A percentile compares a stretch with the other conserved stretches of the same genome.
phyloP scores from a whole-genome alignment of 129 eudicot genomes.

The Rutidosis leptorrhynchoides region DNA sequence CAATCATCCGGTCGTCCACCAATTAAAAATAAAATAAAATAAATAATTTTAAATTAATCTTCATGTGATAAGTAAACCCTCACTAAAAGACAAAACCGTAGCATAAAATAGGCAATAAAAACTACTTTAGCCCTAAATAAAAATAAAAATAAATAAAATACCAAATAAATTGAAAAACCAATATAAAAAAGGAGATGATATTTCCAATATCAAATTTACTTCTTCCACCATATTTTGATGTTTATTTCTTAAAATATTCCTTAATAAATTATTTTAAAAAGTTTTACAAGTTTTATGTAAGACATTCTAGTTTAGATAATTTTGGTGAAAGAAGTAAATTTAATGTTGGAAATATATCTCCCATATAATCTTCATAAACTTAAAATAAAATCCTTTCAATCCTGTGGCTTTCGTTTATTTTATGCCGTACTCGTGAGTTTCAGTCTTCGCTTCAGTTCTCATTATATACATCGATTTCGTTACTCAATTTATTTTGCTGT shows the following conservation, averaged over 20 bases:
- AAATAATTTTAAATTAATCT: too few species aligned
- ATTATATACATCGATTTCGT: background rate
- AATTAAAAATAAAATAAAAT: too few species aligned
- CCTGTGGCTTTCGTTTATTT: constrained; percentile 63
- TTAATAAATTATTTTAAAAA: too few species aligned
- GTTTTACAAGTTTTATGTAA: too few species aligned
- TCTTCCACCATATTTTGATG: too few species aligned
- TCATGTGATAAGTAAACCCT: constrained; percentile 20
- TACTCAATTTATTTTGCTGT: constrained; percentile 18
- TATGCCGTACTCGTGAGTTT: constrained; percentile 46
- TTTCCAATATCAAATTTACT: too few species aligned
- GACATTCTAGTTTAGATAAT: too few species aligned
- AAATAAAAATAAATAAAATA: background rate
- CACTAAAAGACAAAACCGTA: constrained; percentile 20
- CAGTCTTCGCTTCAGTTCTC: constrained; percentile 23
- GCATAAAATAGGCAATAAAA: background rate
- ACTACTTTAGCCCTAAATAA: background rate
- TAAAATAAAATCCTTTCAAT: constrained; percentile 29
- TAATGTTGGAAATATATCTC: too few species aligned
- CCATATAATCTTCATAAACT: background rate
- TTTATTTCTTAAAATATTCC: too few species aligned
- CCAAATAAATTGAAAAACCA: too few species aligned
- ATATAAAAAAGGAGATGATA: too few species aligned
- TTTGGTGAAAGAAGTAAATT: too few species aligned
- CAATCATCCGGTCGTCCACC: constrained; percentile 15